A percentile compares a stretch with the other conserved stretches of the same genome.
phyloP scores from a whole-genome alignment of 495 filamentous ascomycete genomes.

The Penicillium mononematosum region DNA sequence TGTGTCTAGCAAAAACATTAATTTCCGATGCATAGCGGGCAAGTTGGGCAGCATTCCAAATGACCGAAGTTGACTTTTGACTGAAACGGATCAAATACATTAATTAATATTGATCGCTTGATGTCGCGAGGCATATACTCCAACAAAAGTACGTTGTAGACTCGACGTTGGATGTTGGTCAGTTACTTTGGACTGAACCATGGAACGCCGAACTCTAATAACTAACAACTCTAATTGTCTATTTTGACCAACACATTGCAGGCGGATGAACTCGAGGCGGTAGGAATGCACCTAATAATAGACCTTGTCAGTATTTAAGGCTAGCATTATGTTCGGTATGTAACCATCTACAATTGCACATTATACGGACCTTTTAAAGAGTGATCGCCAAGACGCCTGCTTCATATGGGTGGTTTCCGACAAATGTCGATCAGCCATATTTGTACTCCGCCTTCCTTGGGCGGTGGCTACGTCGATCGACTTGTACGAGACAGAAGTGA shows the following conservation, averaged over 20 bases:
- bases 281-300: background rate
- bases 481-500: background rate
- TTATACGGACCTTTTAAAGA: background rate
- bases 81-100: background rate
- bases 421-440: background rate
- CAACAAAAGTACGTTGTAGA: background rate
- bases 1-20: slow-evolving; percentile 15
- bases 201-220: slow-evolving; percentile 14
- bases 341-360: background rate
- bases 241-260: background rate
- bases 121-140: background rate
- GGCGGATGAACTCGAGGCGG: too few species aligned
- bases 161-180: slow-evolving; percentile 7
- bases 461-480: slow-evolving; percentile 4
- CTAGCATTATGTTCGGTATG: background rate
- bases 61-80: background rate
- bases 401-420: background rate
- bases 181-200: slow-evolving; percentile 10
- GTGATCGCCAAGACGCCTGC: slow-evolving; percentile 6
- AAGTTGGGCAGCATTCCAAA: slow-evolving; percentile 13
- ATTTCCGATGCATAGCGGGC: slow-evolving; percentile 9
- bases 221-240: slow-evolving; percentile 7
- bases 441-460: background rate
- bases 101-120: background rate
- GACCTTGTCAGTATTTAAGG: background rate